Evolutionary conservation across 768 basidiomycete genomes (phyloP), one percentile per base, ranked within the genome.

Genomic region (Amanita phalloides): DNA sequence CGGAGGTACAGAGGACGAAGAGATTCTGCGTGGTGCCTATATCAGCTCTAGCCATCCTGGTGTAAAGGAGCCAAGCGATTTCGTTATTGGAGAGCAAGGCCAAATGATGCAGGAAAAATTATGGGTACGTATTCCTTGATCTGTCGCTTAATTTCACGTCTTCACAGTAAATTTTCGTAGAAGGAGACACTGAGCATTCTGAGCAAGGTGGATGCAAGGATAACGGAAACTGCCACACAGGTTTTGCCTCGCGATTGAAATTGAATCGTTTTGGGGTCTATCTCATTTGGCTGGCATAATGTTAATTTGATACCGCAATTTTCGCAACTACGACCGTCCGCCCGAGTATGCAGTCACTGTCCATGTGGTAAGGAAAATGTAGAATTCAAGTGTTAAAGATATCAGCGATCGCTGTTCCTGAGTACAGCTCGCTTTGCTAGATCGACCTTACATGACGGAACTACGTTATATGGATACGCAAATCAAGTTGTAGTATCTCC

Each of bases 31-130:
- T 17, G 72, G 71, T 0, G 61, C 56, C 5, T 72, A 65, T 49
- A 38, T 68, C 8, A 56, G 17, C 17, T 17, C 17, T 17, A 17
- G 55, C 10, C 43, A 49, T 3, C 56, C 56, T 42, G 32, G 51
- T 25, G 60, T 68, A 1, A 33, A 32, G 1, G 71, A 72, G 49
- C 59, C 65, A 7, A 65, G 67, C 36, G 68, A 70, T 49, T 67
- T 62, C 42, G 62, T 66, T 0, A 39, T 71, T 8, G 63, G 64
- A 28, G 55, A 65, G n/a, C 56, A 67, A 32, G 70, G 71, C 0
- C 45, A 54, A 21, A 55, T 54, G 37, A 38, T 58, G 6, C 60
- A 68, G 48, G 60, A 67, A 11, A 59, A 60, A 23, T 43, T 70
- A 39, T 74, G 70, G 70, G 70, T 70, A 44, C 37, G 67, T 56